Percentiles rank a stretch among this genome's conserved stretches.
Evolutionary conservation across 1,284 basidiomycete genomes (phyloP).

Genomic region (Laetiporus sulphureus): DNA sequence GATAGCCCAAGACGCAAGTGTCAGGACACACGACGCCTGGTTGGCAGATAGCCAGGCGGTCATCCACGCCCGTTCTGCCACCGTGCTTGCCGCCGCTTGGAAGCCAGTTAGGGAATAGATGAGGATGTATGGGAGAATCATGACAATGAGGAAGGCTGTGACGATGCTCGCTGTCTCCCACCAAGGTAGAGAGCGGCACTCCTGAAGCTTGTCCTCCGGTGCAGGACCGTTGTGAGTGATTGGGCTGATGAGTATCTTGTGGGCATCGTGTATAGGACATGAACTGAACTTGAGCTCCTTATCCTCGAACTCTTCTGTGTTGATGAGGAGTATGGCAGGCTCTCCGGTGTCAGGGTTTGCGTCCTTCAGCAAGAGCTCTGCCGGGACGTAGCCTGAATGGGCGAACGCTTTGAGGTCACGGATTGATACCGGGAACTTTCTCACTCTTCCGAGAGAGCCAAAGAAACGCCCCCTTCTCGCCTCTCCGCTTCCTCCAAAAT

Average conservation of each 20-base stretch:
- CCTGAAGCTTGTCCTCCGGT: neutral
- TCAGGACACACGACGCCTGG: neutral
- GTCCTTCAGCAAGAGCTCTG: neutral
- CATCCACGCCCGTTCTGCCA: constrained; percentile 6
- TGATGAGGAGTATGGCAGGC: neutral
- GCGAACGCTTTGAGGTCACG: neutral
- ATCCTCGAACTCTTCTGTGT: neutral
- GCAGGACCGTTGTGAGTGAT: neutral
- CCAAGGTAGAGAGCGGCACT: neutral
- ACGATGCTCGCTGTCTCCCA: neutral
- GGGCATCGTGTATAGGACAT: neutral
- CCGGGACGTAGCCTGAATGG: constrained; percentile 1
- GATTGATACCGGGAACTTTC: neutral
- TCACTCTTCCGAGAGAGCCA: constrained; percentile 2
- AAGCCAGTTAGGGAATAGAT: constrained; percentile 4
- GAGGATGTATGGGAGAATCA: constrained; percentile 3
- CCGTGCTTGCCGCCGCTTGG: neutral
- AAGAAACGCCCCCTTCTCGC: neutral
- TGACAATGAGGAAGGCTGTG: neutral
- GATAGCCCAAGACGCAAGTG: neutral
- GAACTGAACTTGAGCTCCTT: neutral
- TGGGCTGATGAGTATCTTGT: neutral
- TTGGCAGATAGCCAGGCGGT: constrained; percentile 3
- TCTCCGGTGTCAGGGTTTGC: too few relatives aligned
- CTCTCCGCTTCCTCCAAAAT: constrained; percentile 5